Percentiles rank a stretch among this genome's conserved stretches.
Conservation (phyloP, 768 basidiomycete species). For the Collybia sp. region DNA sequence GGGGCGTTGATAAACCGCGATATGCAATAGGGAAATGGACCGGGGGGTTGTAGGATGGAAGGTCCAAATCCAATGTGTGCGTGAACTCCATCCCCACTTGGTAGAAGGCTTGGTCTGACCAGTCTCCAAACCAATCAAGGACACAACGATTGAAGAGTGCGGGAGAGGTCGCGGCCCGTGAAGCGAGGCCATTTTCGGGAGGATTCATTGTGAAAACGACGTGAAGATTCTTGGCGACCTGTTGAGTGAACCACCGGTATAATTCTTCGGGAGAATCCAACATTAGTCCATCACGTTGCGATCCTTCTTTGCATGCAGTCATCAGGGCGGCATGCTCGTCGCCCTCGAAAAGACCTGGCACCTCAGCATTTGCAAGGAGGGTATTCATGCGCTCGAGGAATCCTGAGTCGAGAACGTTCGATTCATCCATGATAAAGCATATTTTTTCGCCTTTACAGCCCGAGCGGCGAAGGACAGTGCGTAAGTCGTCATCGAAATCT, state of each 20-base stretch:
- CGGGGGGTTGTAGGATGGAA: constrained; percentile 77
- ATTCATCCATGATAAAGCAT: constrained; percentile 99
- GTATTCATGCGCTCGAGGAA: constrained; percentile 99
- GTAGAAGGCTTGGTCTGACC: constrained; percentile 98
- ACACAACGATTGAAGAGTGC: constrained; percentile 99
- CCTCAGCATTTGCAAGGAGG: constrained; percentile 97
- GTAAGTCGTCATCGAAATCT: constrained; percentile 97
- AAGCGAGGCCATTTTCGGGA: constrained; percentile 92
- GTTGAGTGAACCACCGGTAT: constrained; percentile 98
- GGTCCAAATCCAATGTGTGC: constrained; percentile 86
- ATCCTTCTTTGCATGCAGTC: constrained; percentile 99
- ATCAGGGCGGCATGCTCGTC: constrained; percentile 97
- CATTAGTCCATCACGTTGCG: constrained; percentile 98
- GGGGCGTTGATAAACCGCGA: constrained; percentile 79
- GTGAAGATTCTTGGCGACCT: constrained; percentile 96
- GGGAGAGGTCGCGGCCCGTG: constrained; percentile 94
- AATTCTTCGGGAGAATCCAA: constrained; percentile 96
- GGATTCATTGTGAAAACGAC: constrained; percentile 99
- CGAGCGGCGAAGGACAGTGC: constrained; percentile 89
- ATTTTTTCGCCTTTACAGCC: constrained; percentile 99
- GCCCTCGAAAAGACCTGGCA: constrained; percentile 99
- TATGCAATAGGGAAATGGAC: constrained; percentile 86
- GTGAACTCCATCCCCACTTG: constrained; percentile 99
- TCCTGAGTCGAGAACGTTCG: constrained; percentile 97
- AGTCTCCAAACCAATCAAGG: constrained; percentile 99